These are phyloP conservation scores for Schoenoplectus tabernaemontani DNA, from an alignment of 202 grass and related monocot genomes.

Conservation along the genomic window DNA sequence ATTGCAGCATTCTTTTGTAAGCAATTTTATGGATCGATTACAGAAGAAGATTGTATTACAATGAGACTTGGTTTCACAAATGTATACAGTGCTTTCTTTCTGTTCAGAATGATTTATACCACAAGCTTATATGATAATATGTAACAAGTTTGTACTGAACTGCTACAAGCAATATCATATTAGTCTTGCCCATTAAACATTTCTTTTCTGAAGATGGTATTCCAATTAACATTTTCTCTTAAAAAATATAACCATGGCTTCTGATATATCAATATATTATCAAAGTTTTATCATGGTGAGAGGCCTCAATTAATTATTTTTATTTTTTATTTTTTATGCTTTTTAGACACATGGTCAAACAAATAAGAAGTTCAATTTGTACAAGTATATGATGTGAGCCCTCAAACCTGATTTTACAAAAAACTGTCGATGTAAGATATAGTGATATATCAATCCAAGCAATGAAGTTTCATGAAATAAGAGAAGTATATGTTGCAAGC, in stretches of 20 bases:
- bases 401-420: constrained; percentile 61
- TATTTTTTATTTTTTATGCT: not conserved
- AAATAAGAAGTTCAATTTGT: constrained; percentile 64
- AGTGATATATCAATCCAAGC: not conserved
- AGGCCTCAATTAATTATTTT: not conserved
- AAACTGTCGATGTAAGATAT: constrained; percentile 75
- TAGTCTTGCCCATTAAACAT: not conserved
- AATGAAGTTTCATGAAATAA: not conserved
- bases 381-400: constrained; percentile 76
- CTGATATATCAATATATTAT: not conserved
- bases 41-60: constrained; percentile 56
- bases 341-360: constrained; percentile 46
- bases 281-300: not conserved
- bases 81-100: constrained; percentile 22
- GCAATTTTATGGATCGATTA: constrained; percentile 72
- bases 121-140: not conserved
- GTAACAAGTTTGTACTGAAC: not conserved
- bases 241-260: not conserved
- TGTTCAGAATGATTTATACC: not conserved
- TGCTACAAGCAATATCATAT: not conserved
- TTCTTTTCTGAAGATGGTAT: not conserved
- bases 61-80: constrained; percentile 78
- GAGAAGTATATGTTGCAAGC: no score
- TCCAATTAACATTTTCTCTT: not conserved
- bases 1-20: constrained; percentile 69